Conservation (phyloP, 257 asterid species). For the Cruciata laevipes region DNA sequence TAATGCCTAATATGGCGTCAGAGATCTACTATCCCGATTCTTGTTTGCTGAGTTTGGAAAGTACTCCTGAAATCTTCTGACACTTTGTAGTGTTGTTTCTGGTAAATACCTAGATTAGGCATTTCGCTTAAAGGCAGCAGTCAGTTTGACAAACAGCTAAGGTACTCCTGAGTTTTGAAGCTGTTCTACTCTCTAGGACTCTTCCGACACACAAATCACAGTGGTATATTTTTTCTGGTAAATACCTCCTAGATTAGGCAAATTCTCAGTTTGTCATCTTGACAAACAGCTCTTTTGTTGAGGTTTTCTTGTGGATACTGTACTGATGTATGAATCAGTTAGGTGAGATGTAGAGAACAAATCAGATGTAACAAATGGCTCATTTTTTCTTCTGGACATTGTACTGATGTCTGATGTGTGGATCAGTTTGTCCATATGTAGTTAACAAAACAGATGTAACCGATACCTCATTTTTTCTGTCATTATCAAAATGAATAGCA, state of each 20-base stretch:
- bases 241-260: neutral
- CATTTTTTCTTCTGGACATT: neutral
- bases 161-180: no score
- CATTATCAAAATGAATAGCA: neutral
- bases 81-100: neutral
- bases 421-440: neutral
- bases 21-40: constrained; percentile 10
- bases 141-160: no score
- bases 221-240: neutral
- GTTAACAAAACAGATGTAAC: neutral
- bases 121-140: no score
- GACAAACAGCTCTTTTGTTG: neutral
- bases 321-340: neutral
- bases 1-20: constrained; percentile 17
- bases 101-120: neutral
- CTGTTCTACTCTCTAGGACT: neutral
- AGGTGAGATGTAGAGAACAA: neutral
- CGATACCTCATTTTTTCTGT: neutral
- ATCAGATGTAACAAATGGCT: neutral
- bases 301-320: neutral
- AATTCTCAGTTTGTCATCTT: neutral
- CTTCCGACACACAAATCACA: neutral
- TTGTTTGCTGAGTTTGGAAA: constrained; percentile 6
- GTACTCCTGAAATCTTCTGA: neutral
- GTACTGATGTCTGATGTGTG: neutral